A percentile compares a stretch with the other conserved stretches of the same genome.
phyloP scores from a whole-genome alignment of 768 basidiomycete genomes.

The Omphalotus guepiniiformis region DNA sequence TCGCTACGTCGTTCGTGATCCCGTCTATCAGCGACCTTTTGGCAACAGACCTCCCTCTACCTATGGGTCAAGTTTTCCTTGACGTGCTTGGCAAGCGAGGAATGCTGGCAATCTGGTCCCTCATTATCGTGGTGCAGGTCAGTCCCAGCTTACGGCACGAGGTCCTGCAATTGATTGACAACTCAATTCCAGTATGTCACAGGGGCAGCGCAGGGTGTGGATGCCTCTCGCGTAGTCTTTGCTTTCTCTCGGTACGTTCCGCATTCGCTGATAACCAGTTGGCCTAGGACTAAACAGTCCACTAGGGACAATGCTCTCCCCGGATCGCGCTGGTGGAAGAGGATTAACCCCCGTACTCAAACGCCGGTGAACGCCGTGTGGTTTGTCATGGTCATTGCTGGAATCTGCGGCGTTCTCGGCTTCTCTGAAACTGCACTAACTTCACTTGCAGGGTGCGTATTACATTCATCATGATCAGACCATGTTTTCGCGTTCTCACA shows the following conservation, averaged over 20 bases:
- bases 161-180: neutral
- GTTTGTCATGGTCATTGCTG: constrained; percentile 59
- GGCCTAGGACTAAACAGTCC: neutral
- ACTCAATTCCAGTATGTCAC: constrained; percentile 57
- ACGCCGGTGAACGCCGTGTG: constrained; percentile 76
- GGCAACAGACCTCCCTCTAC: constrained; percentile 47
- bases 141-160: no score
- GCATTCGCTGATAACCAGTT: neutral
- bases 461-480: neutral
- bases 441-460: constrained; percentile 61
- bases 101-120: constrained; percentile 70
- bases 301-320: constrained; percentile 66
- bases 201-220: constrained; percentile 70
- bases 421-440: constrained; percentile 60
- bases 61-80: constrained; percentile 71
- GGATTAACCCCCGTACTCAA: constrained; percentile 51
- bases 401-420: constrained; percentile 58
- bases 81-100: constrained; percentile 61
- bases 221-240: constrained; percentile 72
- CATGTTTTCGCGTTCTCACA: neutral
- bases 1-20: constrained; percentile 63
- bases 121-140: constrained; percentile 57
- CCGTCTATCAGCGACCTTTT: constrained; percentile 50
- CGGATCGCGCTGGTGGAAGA: constrained; percentile 68
- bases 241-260: constrained; percentile 49